A percentile compares a stretch with the other conserved stretches of the same genome.
Conservation (phyloP, 495 filamentous ascomycete species). For the Hyaloscypha variabilis region DNA sequence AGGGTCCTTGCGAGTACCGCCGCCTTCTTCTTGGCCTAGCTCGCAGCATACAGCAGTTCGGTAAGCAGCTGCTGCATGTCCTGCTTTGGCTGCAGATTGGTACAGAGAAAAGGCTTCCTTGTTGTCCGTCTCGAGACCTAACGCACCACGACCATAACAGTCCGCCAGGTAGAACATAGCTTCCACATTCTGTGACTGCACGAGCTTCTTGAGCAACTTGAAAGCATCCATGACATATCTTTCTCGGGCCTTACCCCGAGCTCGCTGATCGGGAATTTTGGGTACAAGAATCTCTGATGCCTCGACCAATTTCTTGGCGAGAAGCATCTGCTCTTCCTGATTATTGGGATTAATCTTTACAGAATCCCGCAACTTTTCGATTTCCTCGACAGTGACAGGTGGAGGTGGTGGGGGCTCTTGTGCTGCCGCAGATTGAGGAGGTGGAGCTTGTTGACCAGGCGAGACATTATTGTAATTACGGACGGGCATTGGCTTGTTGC, state of each 20-base stretch:
- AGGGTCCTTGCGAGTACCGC: conserved; percentile 87
- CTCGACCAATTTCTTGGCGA: conserved; percentile 87
- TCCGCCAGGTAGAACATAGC: conserved; percentile 96
- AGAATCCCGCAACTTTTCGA: conserved; percentile 70
- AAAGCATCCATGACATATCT: conserved; percentile 83
- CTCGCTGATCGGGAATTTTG: conserved; percentile 73
- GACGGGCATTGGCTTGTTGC: conserved; percentile 62
- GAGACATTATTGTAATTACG: conserved; percentile 65
- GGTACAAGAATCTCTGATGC: conserved; percentile 76
- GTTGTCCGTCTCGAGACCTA: conserved; percentile 74
- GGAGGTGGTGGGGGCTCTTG: conserved; percentile 66
- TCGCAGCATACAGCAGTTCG: conserved; percentile 97
- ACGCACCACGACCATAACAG: conserved; percentile 74
- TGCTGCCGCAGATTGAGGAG: conserved; percentile 34
- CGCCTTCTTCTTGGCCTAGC: conserved; percentile 90
- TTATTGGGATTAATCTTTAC: conserved; percentile 72
- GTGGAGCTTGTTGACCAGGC: conserved; percentile 35
- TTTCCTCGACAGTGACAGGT: conserved; percentile 76
- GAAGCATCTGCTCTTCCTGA: conserved; percentile 64
- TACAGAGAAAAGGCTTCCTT: conserved; percentile 93
- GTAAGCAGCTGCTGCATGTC: conserved; percentile 86
- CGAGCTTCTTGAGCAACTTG: conserved; percentile 88
- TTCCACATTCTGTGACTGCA: conserved; percentile 63
- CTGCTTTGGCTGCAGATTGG: conserved; percentile 87
- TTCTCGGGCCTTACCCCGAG: conserved; percentile 75